Evolutionary conservation across 2,329 filamentous ascomycete genomes (phyloP).

Genomic region (Fusarium sp.): DNA sequence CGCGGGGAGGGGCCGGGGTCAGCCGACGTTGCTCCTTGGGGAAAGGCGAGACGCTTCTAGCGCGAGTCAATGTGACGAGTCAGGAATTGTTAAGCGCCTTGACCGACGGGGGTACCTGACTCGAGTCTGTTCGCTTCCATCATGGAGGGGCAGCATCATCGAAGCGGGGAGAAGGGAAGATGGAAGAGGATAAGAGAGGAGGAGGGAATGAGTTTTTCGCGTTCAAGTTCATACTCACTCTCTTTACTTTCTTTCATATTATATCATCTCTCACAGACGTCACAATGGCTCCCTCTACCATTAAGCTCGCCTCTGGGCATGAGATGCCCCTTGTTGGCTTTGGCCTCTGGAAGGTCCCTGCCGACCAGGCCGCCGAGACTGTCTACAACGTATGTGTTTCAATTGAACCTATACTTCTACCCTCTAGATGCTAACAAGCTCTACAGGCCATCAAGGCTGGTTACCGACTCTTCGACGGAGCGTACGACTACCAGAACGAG

Average conservation of each 20-base stretch:
- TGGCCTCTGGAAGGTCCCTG: conserved; percentile 77
- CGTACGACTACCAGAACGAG: conserved; percentile 73
- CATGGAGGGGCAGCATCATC: conserved; percentile 25
- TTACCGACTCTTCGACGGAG: conserved; percentile 65
- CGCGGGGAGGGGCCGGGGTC: conserved; percentile 3
- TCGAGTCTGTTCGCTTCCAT: conserved; percentile 11
- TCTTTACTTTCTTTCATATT: background rate
- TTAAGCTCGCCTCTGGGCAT: conserved; percentile 41
- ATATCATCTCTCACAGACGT: background rate
- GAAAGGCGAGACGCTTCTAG: conserved; percentile 20
- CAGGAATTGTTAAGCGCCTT: conserved; percentile 27
- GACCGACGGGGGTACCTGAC: conserved; percentile 14
- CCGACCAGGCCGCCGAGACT: conserved; percentile 57
- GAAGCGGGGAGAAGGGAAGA: conserved; percentile 5
- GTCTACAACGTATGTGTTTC: conserved; percentile 67
- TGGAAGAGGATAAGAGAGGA: conserved; percentile 16
- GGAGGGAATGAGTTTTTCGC: background rate
- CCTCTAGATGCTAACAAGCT: background rate
- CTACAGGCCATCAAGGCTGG: conserved; percentile 61
- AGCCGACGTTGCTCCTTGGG: conserved; percentile 28
- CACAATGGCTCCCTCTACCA: conserved; percentile 35
- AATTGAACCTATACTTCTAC: background rate
- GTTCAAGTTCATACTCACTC: conserved; percentile 5
- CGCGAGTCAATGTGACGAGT: conserved; percentile 12
- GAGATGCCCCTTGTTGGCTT: conserved; percentile 63